Base-by-base conservation (phyloP, 768 basidiomycete species). In the Boletus rufocinnamomeus region DNA sequence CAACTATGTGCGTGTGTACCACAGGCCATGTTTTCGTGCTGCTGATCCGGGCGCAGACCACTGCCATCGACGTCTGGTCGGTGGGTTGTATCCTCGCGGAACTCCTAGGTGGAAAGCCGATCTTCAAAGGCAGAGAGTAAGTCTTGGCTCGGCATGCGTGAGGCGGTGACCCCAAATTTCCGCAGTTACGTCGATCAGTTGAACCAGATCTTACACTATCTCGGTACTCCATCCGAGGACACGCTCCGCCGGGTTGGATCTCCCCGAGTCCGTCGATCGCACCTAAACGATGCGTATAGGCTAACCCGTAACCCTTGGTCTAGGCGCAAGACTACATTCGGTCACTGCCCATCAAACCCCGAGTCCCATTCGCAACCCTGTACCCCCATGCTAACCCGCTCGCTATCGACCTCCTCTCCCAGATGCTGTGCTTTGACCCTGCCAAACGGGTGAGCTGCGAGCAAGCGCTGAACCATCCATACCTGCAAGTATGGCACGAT, bases 301-400 rank as follows among this genome's bases (percentile, higher is more conserved):
- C 60, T 58, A 48, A 59, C 47, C 8, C 56, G n/a, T 44, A n/a
- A 43, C 54, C 51, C 50, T 43, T 47, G 30, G 19, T 66, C 10
- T 68, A 95, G 93, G 94, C 94, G 0, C 95, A 96, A 79, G 94
- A 97, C 68, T 99, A 99, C 72, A 99, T 99, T 67, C 91, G 97
- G 52, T 97, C 95, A 27, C 82, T 99, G 30, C 97, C 97, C 25
- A 98, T 96, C 80, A 95, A 95, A 75, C 94, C 96, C 28, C 86
- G 93, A 28, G 91, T 98, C 25, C 88, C 91, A 0, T 98, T 98
- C 77, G 83, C 88, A 28, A 90, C 89, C 32, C 81, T 98, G 28
- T 98, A 93, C 81, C 97, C 97, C 2, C 84, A 88, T 50, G 97
- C 95, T 14, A 97, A 97, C 71, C 93, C 95, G 1, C 82, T 91